Evolutionary conservation across 352 stramenopile species (phyloP).

Genomic region (Phytophthora palmivora): DNA sequence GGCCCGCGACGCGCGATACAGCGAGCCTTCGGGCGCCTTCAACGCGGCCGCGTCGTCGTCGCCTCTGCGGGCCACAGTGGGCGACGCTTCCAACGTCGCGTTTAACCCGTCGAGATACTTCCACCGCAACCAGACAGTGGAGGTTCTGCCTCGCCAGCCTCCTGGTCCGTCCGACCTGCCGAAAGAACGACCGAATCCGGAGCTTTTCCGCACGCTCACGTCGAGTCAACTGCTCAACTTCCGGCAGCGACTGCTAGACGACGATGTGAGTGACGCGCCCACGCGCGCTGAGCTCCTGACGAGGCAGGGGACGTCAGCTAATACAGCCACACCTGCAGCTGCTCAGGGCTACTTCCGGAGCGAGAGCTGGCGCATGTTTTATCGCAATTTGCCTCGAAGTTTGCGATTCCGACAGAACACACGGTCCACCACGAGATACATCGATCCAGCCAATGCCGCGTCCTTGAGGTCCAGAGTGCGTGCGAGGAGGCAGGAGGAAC

Average conservation of each 20-base stretch:
- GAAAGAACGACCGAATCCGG: constrained; percentile 56
- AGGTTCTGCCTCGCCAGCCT: constrained; percentile 60
- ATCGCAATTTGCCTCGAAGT: constrained; percentile 68
- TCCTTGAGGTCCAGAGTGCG: constrained; percentile 64
- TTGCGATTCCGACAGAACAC: constrained; percentile 82
- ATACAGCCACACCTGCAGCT: constrained; percentile 7
- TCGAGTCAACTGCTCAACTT: constrained; percentile 68
- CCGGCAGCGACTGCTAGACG: constrained; percentile 62
- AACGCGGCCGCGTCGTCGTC: constrained; percentile 5
- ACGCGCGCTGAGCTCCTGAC: constrained; percentile 28
- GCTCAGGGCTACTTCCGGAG: constrained; percentile 36
- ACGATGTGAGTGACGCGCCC: constrained; percentile 40
- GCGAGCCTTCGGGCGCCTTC: constrained; percentile 18
- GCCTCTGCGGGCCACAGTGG: constrained; percentile 20
- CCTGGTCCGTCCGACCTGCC: constrained; percentile 30
- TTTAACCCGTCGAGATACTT: constrained; percentile 50
- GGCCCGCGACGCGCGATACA: constrained; percentile 11
- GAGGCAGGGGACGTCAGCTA: constrained; percentile 5
- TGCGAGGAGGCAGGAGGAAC: constrained; percentile 59
- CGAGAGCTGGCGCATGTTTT: constrained; percentile 69
- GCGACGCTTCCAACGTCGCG: constrained; percentile 5
- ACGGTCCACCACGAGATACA: constrained; percentile 78
- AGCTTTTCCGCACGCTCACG: constrained; percentile 80
- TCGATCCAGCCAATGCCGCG: constrained; percentile 72
- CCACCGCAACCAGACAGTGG: constrained; percentile 77